These are phyloP conservation scores for Ogataea nakhonphanomensis DNA, from an alignment of 805 yeast species.

Conservation along the genomic window DNA sequence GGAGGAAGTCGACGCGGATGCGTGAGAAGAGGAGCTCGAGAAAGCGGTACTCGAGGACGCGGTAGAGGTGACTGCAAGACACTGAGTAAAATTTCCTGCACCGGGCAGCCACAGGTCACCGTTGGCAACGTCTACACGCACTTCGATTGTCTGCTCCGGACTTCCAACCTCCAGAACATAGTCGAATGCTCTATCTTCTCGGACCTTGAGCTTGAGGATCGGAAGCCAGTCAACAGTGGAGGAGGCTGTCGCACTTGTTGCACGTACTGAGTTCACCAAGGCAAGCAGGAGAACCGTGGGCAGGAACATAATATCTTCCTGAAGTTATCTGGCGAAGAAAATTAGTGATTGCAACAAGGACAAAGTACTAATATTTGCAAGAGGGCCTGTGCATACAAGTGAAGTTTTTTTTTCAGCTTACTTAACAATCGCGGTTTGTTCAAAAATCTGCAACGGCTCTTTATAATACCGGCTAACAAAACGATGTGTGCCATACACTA, in stretches of 20 bases:
- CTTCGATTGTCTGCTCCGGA: slow-evolving; percentile 20
- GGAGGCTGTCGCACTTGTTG: slow-evolving; percentile 6
- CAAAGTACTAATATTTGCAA: too few species aligned
- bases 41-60: background rate
- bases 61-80: slow-evolving; percentile 11
- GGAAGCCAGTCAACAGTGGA: slow-evolving; percentile 20
- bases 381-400: too few species aligned
- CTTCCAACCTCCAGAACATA: slow-evolving; percentile 25
- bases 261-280: background rate
- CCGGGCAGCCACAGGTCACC: slow-evolving; percentile 32
- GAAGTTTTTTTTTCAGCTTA: too few species aligned
- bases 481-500: too few species aligned
- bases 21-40: background rate
- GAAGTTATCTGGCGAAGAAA: too few species aligned
- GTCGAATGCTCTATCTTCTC: slow-evolving; percentile 21
- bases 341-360: too few species aligned
- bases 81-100: slow-evolving; percentile 18
- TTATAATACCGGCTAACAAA: too few species aligned
- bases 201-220: slow-evolving; percentile 14
- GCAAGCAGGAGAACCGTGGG: background rate
- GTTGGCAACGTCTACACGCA: slow-evolving; percentile 31
- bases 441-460: too few species aligned
- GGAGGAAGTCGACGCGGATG: background rate
- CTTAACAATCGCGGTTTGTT: too few species aligned
- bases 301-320: background rate